These are phyloP conservation scores for Echites panduratus DNA, from an alignment of 257 asterid species.

Conservation along the genomic window DNA sequence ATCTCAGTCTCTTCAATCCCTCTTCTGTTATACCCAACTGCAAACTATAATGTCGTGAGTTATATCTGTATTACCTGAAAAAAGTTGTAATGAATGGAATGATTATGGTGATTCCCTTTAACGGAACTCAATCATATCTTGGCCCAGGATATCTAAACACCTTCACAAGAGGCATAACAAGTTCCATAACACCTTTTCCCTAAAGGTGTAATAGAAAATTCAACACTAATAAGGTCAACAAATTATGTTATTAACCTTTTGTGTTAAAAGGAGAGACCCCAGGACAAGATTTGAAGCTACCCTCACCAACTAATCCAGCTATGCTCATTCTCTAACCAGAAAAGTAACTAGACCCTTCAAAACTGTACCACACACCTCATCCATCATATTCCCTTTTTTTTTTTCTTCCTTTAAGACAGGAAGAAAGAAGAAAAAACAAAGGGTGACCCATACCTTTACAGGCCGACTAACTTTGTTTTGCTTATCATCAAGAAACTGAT, in stretches of 20 bases:
- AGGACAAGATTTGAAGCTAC: neutral
- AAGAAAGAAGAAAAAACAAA: neutral
- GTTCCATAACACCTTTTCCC: neutral
- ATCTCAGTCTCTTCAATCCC: conserved; percentile 41
- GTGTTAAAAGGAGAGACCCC: neutral
- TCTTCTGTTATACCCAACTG: conserved; percentile 52
- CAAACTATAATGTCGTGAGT: conserved; percentile 32
- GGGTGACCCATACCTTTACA: conserved; percentile 29
- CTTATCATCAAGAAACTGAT: conserved; percentile 23
- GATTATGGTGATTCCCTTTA: neutral
- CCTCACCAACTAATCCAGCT: too few relatives aligned
- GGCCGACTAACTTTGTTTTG: conserved; percentile 22
- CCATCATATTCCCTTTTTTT: too few relatives aligned
- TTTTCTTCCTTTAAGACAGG: neutral
- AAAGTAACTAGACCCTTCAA: neutral
- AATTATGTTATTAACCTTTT: neutral
- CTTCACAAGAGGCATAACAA: neutral
- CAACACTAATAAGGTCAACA: neutral
- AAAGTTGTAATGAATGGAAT: neutral
- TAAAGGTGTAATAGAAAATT: neutral
- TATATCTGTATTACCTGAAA: neutral
- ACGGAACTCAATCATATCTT: neutral
- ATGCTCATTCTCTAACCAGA: too few relatives aligned
- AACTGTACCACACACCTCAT: neutral
- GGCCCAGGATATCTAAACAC: neutral